Conservation (phyloP, 768 basidiomycete genomes). For the Guyanaporus albipodus region DNA sequence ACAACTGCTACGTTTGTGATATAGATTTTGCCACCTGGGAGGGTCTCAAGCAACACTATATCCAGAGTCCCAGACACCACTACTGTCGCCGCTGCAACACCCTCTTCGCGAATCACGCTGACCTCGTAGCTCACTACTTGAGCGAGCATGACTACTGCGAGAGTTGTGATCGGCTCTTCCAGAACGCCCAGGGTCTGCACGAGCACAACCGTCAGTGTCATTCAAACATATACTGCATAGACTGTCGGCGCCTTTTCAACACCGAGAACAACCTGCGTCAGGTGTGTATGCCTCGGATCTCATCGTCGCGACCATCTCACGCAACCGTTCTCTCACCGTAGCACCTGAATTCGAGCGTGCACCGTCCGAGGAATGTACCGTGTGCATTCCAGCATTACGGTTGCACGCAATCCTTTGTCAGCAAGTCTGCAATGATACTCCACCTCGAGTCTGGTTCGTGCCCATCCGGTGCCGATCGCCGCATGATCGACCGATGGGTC, state of each 20-base stretch:
- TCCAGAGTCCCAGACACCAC: slow-evolving; percentile 44
- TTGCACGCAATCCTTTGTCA: slow-evolving; percentile 49
- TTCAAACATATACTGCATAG: too few relatives aligned
- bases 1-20: slow-evolving; percentile 44
- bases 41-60: slow-evolving; percentile 48
- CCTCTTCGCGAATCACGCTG: slow-evolving; percentile 35
- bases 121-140: slow-evolving; percentile 41
- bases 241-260: slow-evolving; percentile 43
- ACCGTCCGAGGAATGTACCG: slow-evolving; percentile 37
- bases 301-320: neutral
- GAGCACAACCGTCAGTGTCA: slow-evolving; percentile 46
- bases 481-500: slow-evolving; percentile 35
- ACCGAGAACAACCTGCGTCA: slow-evolving; percentile 15
- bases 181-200: slow-evolving; percentile 35
- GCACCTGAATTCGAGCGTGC: slow-evolving; percentile 54
- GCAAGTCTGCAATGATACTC: slow-evolving; percentile 49
- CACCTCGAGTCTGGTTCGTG: slow-evolving; percentile 65
- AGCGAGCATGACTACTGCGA: slow-evolving; percentile 41
- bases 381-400: slow-evolving; percentile 33
- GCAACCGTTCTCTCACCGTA: slow-evolving; percentile 12
- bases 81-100: slow-evolving; percentile 53
- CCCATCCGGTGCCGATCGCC: slow-evolving; percentile 43
- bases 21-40: slow-evolving; percentile 39
- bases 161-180: slow-evolving; percentile 41
- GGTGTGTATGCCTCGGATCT: slow-evolving; percentile 5